phyloP scores from a whole-genome alignment of 1,139 yeast species.

The Yamadazyma atlantica region DNA sequence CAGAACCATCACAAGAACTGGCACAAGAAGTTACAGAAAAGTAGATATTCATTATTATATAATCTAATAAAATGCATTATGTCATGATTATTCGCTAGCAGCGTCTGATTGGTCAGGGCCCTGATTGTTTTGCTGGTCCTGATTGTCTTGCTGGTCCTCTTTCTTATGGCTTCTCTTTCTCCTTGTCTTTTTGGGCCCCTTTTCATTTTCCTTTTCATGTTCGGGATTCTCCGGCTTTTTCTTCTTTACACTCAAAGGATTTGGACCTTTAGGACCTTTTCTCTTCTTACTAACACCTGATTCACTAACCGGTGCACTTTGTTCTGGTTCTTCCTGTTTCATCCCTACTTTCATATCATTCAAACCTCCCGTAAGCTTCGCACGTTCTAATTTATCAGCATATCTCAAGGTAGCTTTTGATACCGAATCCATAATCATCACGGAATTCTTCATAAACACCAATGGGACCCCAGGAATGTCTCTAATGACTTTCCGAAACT shows the following conservation, averaged over 20 bases:
- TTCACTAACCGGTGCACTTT: constrained; percentile 18
- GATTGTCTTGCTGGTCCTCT: constrained; percentile 6
- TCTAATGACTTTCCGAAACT: constrained; percentile 66
- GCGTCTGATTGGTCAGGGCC: constrained; percentile 1
- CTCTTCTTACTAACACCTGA: constrained; percentile 47
- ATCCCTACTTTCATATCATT: constrained; percentile 53
- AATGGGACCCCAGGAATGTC: constrained; percentile 87
- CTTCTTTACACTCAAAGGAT: constrained; percentile 79
- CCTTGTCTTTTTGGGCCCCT: constrained; percentile 40
- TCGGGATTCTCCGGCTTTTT: constrained; percentile 38
- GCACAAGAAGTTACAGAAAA: constrained; percentile 10
- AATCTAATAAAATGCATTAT: not conserved
- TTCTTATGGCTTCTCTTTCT: constrained; percentile 15
- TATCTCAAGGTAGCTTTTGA: constrained; percentile 66
- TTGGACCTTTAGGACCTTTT: constrained; percentile 76
- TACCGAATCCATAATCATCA: constrained; percentile 94
- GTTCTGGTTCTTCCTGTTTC: constrained; percentile 22
- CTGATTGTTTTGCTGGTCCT: constrained; percentile 5
- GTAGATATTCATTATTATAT: not conserved
- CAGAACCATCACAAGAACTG: too few species aligned
- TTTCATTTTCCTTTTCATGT: constrained; percentile 15
- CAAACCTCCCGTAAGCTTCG: constrained; percentile 74
- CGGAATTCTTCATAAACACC: constrained; percentile 83
- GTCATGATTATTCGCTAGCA: constrained; percentile 2
- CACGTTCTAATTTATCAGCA: constrained; percentile 55